A percentile compares a stretch with the other conserved stretches of the same genome.
Evolutionary conservation across 2,329 filamentous ascomycete genomes (phyloP).

Genomic region (Penicillium sp.): DNA sequence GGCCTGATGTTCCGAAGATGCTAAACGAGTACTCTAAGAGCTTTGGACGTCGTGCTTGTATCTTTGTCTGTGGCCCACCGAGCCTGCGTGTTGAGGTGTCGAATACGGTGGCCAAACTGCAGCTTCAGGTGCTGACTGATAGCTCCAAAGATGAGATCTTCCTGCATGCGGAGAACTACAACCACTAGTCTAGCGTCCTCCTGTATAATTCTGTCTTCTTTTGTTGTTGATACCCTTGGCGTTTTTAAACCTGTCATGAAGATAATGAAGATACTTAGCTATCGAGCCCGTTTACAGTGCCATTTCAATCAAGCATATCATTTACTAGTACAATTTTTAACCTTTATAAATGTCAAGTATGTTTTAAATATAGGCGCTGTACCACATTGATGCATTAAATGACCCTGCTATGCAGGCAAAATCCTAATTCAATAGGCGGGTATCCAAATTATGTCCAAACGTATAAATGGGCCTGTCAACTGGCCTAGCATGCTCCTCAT

Average conservation of each 20-base stretch:
- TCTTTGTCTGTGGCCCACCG: slow-evolving; percentile 89
- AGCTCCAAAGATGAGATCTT: slow-evolving; percentile 84
- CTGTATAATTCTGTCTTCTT: slow-evolving; percentile 1
- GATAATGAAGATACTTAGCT: neutral
- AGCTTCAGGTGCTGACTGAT: slow-evolving; percentile 79
- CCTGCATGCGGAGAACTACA: slow-evolving; percentile 93
- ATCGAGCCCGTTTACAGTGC: neutral
- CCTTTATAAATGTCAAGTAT: neutral
- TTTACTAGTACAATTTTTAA: neutral
- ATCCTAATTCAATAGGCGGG: neutral
- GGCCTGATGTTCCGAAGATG: slow-evolving; percentile 85
- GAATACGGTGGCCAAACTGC: slow-evolving; percentile 78
- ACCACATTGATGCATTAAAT: slow-evolving; percentile 1
- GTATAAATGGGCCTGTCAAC: neutral
- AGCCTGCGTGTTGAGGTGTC: slow-evolving; percentile 84
- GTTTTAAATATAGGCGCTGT: neutral
- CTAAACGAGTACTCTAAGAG: slow-evolving; percentile 76
- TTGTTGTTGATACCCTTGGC: slow-evolving; percentile 18
- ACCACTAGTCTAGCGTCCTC: slow-evolving; percentile 58
- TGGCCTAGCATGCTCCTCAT: slow-evolving; percentile 6
- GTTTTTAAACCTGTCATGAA: neutral
- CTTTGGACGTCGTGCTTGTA: slow-evolving; percentile 79
- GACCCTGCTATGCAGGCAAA: neutral
- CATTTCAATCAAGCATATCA: neutral
- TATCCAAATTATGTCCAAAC: neutral